A percentile compares a stretch with the other conserved stretches of the same genome.
Conservation (phyloP, 75 land plant genomes). For the Pinus taeda region DNA sequence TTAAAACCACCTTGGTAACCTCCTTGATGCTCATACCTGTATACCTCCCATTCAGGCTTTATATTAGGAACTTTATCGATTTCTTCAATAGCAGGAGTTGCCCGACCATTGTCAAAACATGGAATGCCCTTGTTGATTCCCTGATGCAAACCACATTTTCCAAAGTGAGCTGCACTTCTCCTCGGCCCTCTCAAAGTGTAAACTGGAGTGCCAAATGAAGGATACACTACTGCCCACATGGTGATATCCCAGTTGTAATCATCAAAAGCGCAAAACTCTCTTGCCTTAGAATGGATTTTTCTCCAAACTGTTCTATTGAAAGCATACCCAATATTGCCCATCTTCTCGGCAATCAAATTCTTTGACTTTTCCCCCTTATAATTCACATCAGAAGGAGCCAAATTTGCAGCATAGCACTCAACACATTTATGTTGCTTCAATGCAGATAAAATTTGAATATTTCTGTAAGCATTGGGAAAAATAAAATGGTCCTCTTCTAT, state of each 20-base stretch:
- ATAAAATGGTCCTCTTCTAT: constrained; percentile 97
- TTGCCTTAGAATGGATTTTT: constrained; percentile 73
- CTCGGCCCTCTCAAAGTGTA: constrained; percentile 84
- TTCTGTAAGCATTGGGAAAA: constrained; percentile 88
- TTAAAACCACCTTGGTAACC: constrained; percentile 79
- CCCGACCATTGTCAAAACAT: constrained; percentile 66
- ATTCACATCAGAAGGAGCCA: constrained; percentile 90
- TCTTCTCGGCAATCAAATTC: constrained; percentile 71
- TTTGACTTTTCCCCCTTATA: constrained; percentile 67
- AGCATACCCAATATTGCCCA: constrained; percentile 96
- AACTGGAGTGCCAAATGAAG: constrained; percentile 65
- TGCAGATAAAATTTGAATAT: constrained; percentile 55
- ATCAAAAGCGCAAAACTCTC: constrained; percentile 82
- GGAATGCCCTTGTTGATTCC: constrained; percentile 52
- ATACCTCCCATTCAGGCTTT: constrained; percentile 62
- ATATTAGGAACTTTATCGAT: constrained; percentile 67
- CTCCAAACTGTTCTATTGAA: constrained; percentile 93
- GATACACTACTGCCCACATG: constrained; percentile 93
- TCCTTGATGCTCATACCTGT: constrained; percentile 23
- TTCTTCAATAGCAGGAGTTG: constrained; percentile 40
- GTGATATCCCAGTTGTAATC: constrained; percentile 99
- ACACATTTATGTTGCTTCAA: constrained; percentile 73
- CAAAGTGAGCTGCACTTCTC: constrained; percentile 89
- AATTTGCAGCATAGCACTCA: constrained; percentile 77
- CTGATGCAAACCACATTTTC: constrained; percentile 95